These are phyloP conservation scores for Fistulifera solaris DNA, from an alignment of 108 stramenopile genomes.

Conservation along the genomic window DNA sequence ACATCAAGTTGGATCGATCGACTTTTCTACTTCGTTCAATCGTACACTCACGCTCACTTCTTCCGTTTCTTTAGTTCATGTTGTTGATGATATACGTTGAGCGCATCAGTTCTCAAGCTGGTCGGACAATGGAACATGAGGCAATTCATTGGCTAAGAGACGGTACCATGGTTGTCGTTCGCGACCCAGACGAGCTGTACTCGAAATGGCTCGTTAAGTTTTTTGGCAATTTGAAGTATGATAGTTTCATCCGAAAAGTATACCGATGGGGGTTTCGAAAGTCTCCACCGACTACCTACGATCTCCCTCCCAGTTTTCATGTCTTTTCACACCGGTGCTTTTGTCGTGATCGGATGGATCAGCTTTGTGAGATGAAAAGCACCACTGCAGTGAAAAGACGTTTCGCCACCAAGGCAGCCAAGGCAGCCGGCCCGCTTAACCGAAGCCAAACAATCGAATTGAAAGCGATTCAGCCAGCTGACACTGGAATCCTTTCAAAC, in stretches of 20 bases:
- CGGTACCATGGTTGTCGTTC: neutral
- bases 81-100: neutral
- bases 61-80: neutral
- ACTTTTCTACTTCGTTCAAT: neutral
- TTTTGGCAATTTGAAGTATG: slow-evolving; percentile 80
- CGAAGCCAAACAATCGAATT: too few relatives aligned
- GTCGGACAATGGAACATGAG: neutral
- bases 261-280: slow-evolving; percentile 72
- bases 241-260: slow-evolving; percentile 72
- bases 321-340: too few relatives aligned
- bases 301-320: too few relatives aligned
- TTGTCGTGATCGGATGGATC: too few relatives aligned
- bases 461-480: too few relatives aligned
- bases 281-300: too few relatives aligned
- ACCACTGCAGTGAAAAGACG: too few relatives aligned
- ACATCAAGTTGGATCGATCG: too few relatives aligned
- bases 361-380: too few relatives aligned
- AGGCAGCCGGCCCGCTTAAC: too few relatives aligned
- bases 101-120: neutral
- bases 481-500: too few relatives aligned
- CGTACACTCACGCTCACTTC: neutral
- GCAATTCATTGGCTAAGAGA: neutral
- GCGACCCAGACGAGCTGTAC: neutral
- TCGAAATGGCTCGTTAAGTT: slow-evolving; percentile 35
- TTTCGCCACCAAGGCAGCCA: too few relatives aligned